Base-by-base conservation (phyloP, 495 filamentous ascomycete species). In the Neurospora africana region DNA sequence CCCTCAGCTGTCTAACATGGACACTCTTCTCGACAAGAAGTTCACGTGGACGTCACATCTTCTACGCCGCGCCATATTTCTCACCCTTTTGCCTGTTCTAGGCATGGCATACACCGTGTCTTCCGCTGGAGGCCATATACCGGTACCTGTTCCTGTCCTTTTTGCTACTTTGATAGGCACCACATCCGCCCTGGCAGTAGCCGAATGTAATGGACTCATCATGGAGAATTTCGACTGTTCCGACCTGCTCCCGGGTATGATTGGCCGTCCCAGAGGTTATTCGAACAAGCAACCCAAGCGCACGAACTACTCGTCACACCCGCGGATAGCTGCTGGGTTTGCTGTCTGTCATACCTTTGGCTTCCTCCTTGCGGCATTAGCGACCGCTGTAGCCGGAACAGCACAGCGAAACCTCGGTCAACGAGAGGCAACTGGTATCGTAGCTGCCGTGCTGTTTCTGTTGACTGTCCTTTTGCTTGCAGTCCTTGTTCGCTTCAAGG, bases 181-280 rank as follows among this genome's bases (percentile, higher is more conserved):
- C 73, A 83, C 91, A 17, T 90, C 88, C 4, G 89, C 88, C 47
- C 86, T 94, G 30, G 91, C 89, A 37, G 89, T 93, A 53, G 87
- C 91, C 11, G 92, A 94, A 79, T 92, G 90, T 79, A 85, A 90
- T 72, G 89, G 91, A 5, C 81, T 94, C 69, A 84, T 94, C 80
- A 93, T 93, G 92, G 91, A 94, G 76, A 89, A 89, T 23, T 93
- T 88, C 77, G 91, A 94, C 78, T 90, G 89, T 7, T 92, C 89
- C 27, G 92, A 93, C 75, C 84, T 92, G 1, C 89, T 81, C 53
- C 80, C 84, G 13, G 78, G 91, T 77, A 87, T 89, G 83, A 89
- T 89, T 69, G 86, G 87, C 68, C 82, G 84, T 21, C 83, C 85
- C 73, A 79, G 86, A 39, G 79, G 81, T 47, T 78, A 84, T 69